Evolutionary conservation across 805 yeast species (phyloP).

Genomic region (Wickerhamiella lipophila): DNA sequence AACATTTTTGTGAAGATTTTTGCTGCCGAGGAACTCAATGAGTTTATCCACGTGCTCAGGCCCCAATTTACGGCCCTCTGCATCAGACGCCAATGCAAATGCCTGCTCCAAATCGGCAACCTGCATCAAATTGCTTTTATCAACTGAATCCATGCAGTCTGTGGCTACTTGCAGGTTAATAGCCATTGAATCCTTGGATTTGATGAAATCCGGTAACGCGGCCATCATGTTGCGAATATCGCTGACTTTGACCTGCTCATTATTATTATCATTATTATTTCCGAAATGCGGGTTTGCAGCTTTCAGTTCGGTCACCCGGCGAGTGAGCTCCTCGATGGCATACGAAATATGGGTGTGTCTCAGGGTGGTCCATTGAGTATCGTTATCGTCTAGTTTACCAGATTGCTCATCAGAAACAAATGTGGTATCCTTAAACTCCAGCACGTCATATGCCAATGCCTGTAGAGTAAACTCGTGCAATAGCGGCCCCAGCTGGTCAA

Average conservation of each 20-base stretch:
- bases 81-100: constrained; percentile 56
- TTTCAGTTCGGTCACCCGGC: constrained; percentile 50
- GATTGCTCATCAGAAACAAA: constrained; percentile 36
- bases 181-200: constrained; percentile 28
- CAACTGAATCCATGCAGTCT: constrained; percentile 49
- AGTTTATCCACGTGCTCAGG: constrained; percentile 50
- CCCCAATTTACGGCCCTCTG: constrained; percentile 48
- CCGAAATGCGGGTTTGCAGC: constrained; percentile 64
- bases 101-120: constrained; percentile 80
- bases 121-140: constrained; percentile 47
- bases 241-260: constrained; percentile 49
- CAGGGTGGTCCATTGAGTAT: constrained; percentile 57
- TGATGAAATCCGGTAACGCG: constrained; percentile 28
- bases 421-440: constrained; percentile 33
- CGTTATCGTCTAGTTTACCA: constrained; percentile 45
- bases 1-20: constrained; percentile 31
- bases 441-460: constrained; percentile 77
- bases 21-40: constrained; percentile 42
- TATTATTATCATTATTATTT: constrained; percentile 39
- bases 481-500: constrained; percentile 73
- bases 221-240: constrained; percentile 63
- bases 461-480: constrained; percentile 85
- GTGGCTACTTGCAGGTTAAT: constrained; percentile 34
- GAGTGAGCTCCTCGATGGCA: constrained; percentile 48
- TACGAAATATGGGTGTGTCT: constrained; percentile 67